phyloP scores from a whole-genome alignment of 2,329 filamentous ascomycete species.

The Davidsoniella virescens region DNA sequence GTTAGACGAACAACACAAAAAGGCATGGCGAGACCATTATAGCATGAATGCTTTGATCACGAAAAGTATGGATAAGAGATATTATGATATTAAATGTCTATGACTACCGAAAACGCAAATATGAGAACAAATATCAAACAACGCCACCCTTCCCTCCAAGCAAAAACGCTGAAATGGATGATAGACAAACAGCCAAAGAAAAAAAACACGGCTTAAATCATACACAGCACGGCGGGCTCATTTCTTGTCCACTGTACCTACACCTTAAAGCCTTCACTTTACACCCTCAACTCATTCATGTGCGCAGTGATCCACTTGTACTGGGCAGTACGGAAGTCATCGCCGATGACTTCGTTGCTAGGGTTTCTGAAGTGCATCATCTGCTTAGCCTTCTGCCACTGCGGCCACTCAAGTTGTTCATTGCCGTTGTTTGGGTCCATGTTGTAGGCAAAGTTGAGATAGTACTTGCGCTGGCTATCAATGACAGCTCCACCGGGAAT shows the following conservation, averaged over 20 bases:
- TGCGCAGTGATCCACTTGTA: constrained; percentile 13
- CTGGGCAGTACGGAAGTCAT: constrained; percentile 15
- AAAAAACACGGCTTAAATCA: too few species aligned
- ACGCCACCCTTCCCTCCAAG: too few species aligned
- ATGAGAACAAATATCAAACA: neutral
- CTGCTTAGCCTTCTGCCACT: constrained; percentile 26
- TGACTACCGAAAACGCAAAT: too few species aligned
- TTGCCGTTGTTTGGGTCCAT: constrained; percentile 35
- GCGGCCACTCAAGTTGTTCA: constrained; percentile 17
- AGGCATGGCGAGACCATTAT: too few species aligned
- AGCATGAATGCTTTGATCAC: too few species aligned
- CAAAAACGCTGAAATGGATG: neutral
- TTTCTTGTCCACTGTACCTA: constrained; percentile 8
- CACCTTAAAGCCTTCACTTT: neutral
- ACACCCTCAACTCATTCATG: constrained; percentile 3
- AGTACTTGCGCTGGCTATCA: constrained; percentile 35
- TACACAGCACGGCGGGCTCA: too few species aligned
- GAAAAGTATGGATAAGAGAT: too few species aligned
- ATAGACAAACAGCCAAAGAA: too few species aligned
- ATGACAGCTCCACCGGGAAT: constrained; percentile 32
- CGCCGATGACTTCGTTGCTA: constrained; percentile 11
- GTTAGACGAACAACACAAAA: too few species aligned
- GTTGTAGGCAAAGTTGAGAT: constrained; percentile 40
- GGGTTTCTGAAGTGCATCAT: constrained; percentile 19
- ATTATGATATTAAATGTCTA: too few species aligned